Percentiles rank a stretch among this genome's conserved stretches.
Conservation (phyloP, 2,329 filamentous ascomycete genomes). For the Epichloe coenophiala region DNA sequence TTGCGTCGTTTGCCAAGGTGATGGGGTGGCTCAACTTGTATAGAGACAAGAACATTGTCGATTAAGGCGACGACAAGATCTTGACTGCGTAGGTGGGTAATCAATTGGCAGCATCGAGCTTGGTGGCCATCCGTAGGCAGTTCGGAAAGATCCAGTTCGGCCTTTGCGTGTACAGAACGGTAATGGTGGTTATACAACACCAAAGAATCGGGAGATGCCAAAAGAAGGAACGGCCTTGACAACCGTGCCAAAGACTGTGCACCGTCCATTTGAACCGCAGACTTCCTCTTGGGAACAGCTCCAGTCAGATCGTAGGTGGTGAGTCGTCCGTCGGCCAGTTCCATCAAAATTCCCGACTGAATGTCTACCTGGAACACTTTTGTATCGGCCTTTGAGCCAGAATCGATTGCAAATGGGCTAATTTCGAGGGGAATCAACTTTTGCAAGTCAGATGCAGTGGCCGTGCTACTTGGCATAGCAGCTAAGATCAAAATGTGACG, state of each 20-base stretch:
- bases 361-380: slow-evolving; percentile 44
- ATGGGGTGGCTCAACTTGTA: slow-evolving; percentile 54
- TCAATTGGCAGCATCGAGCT: slow-evolving; percentile 28
- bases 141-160: slow-evolving; percentile 30
- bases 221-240: slow-evolving; percentile 52
- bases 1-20: slow-evolving; percentile 41
- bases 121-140: slow-evolving; percentile 22
- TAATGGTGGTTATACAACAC: slow-evolving; percentile 58
- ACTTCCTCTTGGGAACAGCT: slow-evolving; percentile 46
- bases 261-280: slow-evolving; percentile 35
- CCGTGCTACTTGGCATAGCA: slow-evolving; percentile 13
- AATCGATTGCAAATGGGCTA: slow-evolving; percentile 20
- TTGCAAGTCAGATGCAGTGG: slow-evolving; percentile 16
- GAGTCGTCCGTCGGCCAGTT: slow-evolving; percentile 40
- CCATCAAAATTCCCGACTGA: slow-evolving; percentile 48
- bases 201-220: slow-evolving; percentile 41
- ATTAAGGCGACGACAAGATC: slow-evolving; percentile 52
- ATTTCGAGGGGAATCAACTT: slow-evolving; percentile 27
- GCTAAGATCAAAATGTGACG: slow-evolving; percentile 22
- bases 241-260: slow-evolving; percentile 52
- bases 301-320: slow-evolving; percentile 50
- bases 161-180: slow-evolving; percentile 41
- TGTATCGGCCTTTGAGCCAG: slow-evolving; percentile 6
- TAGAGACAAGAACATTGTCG: slow-evolving; percentile 50
- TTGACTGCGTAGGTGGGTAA: slow-evolving; percentile 50